These are phyloP conservation scores for Przewalskia tangutica DNA, from an alignment of 257 asterid genomes.

Conservation along the genomic window DNA sequence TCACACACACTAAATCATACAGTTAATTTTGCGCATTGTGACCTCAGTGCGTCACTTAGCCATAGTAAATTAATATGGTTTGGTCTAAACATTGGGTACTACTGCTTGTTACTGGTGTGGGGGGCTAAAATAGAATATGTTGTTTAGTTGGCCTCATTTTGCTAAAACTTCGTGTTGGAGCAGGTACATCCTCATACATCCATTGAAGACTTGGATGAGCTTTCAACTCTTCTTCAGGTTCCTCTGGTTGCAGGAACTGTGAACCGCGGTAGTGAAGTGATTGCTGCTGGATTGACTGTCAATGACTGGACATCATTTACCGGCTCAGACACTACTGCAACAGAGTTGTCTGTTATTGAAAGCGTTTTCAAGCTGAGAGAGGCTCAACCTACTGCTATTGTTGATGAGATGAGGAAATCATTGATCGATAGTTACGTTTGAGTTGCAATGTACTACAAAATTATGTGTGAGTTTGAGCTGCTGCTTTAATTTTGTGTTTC, in stretches of 20 bases:
- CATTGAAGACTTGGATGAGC: too few relatives aligned
- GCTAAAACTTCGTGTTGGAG: too few relatives aligned
- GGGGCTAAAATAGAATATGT: too few relatives aligned
- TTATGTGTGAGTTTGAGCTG: not conserved
- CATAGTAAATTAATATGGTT: not conserved
- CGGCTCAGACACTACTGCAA: slow-evolving; percentile 92
- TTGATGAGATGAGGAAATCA: slow-evolving; percentile 80
- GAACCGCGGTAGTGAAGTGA: slow-evolving; percentile 58
- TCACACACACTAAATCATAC: not conserved
- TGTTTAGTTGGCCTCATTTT: too few relatives aligned
- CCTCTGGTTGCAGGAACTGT: too few relatives aligned
- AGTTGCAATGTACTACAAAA: slow-evolving; percentile 2
- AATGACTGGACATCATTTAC: slow-evolving; percentile 93
- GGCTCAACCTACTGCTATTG: slow-evolving; percentile 75
- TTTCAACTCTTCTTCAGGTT: too few relatives aligned
- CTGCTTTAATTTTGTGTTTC: not conserved
- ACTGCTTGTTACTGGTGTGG: not conserved
- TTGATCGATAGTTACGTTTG: slow-evolving; percentile 66
- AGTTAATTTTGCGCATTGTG: not conserved
- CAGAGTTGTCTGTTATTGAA: slow-evolving; percentile 75
- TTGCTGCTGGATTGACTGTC: slow-evolving; percentile 62
- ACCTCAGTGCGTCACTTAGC: not conserved
- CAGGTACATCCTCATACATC: too few relatives aligned
- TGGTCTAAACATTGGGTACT: not conserved
- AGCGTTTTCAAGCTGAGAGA: slow-evolving; percentile 78